Conservation (phyloP, 768 basidiomycete species). For the Amanita exitialis region DNA sequence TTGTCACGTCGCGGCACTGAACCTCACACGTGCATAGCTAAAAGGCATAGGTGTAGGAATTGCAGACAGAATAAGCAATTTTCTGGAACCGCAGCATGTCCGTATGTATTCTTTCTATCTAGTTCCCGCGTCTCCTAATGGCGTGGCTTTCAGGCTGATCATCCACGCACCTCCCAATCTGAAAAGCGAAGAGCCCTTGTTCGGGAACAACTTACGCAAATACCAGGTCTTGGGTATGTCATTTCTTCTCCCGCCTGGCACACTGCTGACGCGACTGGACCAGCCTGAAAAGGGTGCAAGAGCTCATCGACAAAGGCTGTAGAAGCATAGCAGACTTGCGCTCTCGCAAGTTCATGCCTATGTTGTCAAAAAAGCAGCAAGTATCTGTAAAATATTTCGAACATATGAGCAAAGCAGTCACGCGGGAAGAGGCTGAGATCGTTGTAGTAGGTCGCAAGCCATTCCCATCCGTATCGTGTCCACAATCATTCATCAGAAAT, state of each 20-base stretch:
- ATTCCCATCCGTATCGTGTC: background rate
- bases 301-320: conserved; percentile 44
- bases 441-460: conserved; percentile 28
- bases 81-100: conserved; percentile 20
- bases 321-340: conserved; percentile 29
- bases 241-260: background rate
- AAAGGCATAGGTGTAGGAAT: conserved; percentile 25
- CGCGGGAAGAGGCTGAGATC: conserved; percentile 30
- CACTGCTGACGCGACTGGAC: background rate
- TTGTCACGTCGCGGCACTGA: background rate
- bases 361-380: conserved; percentile 28
- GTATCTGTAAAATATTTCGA: conserved; percentile 29
- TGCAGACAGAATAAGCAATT: conserved; percentile 27
- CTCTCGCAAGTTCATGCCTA: conserved; percentile 23
- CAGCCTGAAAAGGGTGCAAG: conserved; percentile 26
- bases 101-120: conserved; percentile 18
- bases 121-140: background rate
- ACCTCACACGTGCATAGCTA: conserved; percentile 11
- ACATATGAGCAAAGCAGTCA: conserved; percentile 24
- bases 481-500: conserved; percentile 26
- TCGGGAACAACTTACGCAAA: conserved; percentile 20
- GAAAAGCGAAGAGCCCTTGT: conserved; percentile 5
- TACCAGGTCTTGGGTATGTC: conserved; percentile 41
- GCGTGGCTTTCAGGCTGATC: background rate
- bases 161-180: background rate